Base-by-base conservation (phyloP, 2,329 filamentous ascomycete species). In the Diaporthe australafricana region DNA sequence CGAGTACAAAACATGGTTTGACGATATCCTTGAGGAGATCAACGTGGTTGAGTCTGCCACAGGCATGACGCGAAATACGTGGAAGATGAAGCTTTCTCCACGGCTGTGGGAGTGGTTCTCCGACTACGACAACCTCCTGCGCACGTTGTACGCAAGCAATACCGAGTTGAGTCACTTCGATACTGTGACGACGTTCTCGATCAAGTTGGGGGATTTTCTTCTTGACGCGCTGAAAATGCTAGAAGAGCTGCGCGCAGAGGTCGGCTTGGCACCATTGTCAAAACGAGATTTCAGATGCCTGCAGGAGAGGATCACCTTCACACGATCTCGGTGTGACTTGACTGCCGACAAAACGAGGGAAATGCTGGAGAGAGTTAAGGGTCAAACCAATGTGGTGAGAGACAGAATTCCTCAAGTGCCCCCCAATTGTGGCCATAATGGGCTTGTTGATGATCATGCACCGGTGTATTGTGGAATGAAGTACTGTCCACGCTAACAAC, bases 161-260 rank as follows among this genome's bases (percentile, higher is more conserved):
- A 70, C 70, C 2, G 65, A 72, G 56, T 27, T 72, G 40, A 70
- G 70, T 14, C 66, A 70, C 20, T 48, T 70, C 17, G 66, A 56
- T 4, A 60, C 42, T 0, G 66, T 72, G 17, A 70, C 27, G 7
- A 25, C 27, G 1, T 70, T 72, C 30, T 70, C 67, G 8, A 27
- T 63, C 17, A 72, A 65, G 45, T 25, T 68, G 3, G 66, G 55
- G 11, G 25, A 32, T 1, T 72, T 62, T 16, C 20, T 69, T 14
- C 27, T 56, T 1, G 20, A 16, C 8, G 40, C 47, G 17, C 22
- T 72, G 14, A n/a, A 20, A 14, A 0, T 65, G 32, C 20, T 70
- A 12, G 66, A 52, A 4, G 45, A 45, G 17, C 12, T 70, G 25
- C 66, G 56, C 8, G 22, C 6, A 3, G 65, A 63, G 38, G 35